Conservation (phyloP, 108 stramenopile genomes). For the Fistulifera pelliculosa region DNA sequence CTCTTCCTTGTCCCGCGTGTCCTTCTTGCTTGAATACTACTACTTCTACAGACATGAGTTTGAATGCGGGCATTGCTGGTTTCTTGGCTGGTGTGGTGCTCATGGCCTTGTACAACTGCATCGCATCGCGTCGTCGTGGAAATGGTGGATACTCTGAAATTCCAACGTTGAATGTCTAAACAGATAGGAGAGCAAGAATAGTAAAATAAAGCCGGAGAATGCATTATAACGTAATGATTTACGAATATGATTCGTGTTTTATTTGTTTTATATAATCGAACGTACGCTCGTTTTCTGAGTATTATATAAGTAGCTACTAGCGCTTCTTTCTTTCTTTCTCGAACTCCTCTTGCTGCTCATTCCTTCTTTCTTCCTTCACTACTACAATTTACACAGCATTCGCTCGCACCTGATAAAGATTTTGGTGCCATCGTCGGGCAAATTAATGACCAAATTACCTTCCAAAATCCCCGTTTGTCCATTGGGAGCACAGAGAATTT, state of each 20-base stretch:
- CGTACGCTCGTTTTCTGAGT: too few species aligned
- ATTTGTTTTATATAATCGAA: too few species aligned
- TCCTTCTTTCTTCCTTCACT: too few species aligned
- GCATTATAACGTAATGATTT: too few species aligned
- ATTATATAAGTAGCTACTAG: too few species aligned
- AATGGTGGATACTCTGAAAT: neutral
- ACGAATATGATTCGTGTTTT: too few species aligned
- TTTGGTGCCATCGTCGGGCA: constrained; percentile 77
- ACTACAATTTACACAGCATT: constrained; percentile 3
- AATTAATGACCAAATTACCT: constrained; percentile 69
- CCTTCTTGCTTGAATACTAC: neutral
- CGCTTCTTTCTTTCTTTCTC: too few species aligned
- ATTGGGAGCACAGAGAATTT: constrained; percentile 43
- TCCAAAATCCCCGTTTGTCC: constrained; percentile 54
- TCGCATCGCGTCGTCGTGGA: neutral
- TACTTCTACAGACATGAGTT: neutral
- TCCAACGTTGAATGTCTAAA: neutral
- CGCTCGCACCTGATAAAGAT: constrained; percentile 69
- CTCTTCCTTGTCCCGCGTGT: neutral
- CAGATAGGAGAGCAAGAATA: too few species aligned
- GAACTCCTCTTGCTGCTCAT: too few species aligned
- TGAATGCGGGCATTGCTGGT: neutral
- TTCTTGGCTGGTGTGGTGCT: neutral
- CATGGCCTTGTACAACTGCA: neutral
- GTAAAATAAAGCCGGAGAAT: too few species aligned